Evolutionary conservation across 106 monocot species (phyloP).

Genomic region (Dendrobium officinale): DNA sequence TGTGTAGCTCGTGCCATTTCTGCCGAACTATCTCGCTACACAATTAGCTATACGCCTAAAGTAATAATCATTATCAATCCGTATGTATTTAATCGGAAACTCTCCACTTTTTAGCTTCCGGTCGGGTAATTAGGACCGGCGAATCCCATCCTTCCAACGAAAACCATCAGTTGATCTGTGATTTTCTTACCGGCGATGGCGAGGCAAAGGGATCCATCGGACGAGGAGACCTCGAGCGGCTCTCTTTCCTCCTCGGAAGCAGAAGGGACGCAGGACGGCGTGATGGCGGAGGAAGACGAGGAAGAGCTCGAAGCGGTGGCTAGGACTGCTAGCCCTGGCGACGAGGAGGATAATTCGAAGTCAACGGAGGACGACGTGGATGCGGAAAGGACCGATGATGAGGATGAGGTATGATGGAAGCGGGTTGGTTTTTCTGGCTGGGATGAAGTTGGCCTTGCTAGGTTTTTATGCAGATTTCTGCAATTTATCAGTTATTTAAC

Average conservation of each 20-base stretch:
- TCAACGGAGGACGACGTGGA: conserved; percentile 37
- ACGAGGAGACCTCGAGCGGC: conserved; percentile 25
- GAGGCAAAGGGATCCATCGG: conserved; percentile 33
- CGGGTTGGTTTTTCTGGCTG: background rate
- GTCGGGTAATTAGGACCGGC: too few relatives aligned
- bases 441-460: background rate
- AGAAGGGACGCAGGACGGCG: conserved; percentile 5
- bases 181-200: conserved; percentile 26
- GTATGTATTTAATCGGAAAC: too few relatives aligned
- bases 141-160: background rate
- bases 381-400: conserved; percentile 27
- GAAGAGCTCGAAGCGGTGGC: conserved; percentile 68
- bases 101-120: too few relatives aligned
- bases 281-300: conserved; percentile 41
- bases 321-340: conserved; percentile 31
- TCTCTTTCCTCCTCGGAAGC: conserved; percentile 30
- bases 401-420: background rate
- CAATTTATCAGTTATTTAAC: background rate
- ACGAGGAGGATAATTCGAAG: conserved; percentile 36
- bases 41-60: too few relatives aligned
- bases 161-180: background rate
- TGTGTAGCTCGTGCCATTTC: too few relatives aligned
- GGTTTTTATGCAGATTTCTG: background rate
- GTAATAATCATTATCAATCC: too few relatives aligned
- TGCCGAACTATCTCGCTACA: too few relatives aligned